Evolutionary conservation across 768 basidiomycete species (phyloP).

Genomic region (Serendipita indica): DNA sequence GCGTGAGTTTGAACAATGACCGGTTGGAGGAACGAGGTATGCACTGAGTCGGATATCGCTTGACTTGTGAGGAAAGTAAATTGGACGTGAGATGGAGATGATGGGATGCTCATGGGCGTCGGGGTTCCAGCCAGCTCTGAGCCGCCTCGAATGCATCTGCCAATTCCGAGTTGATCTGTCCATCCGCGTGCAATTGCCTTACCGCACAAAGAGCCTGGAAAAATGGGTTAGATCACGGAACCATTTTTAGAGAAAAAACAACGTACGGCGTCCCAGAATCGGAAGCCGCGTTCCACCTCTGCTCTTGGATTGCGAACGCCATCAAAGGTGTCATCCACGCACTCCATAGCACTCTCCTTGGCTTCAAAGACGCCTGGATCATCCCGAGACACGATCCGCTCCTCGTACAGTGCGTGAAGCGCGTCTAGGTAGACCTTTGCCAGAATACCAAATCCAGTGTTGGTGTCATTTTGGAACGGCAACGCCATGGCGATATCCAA

Average conservation of each 20-base stretch:
- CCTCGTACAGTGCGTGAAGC: constrained; percentile 68
- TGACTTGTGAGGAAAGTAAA: background rate
- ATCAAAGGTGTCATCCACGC: constrained; percentile 83
- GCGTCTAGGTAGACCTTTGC: constrained; percentile 91
- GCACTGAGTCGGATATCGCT: background rate
- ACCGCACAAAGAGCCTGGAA: constrained; percentile 70
- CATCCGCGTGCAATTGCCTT: constrained; percentile 73
- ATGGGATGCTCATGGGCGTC: constrained; percentile 48
- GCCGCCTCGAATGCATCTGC: constrained; percentile 94
- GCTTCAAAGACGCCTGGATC: constrained; percentile 67
- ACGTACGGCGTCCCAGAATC: constrained; percentile 97
- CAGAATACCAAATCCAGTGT: constrained; percentile 94
- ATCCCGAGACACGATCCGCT: constrained; percentile 60
- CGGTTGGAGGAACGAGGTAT: background rate
- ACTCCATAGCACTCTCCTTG: constrained; percentile 74
- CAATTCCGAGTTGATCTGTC: constrained; percentile 67
- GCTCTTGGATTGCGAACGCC: constrained; percentile 74
- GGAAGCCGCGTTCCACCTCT: constrained; percentile 91
- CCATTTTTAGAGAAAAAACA: constrained; percentile 6
- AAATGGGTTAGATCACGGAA: constrained; percentile 9
- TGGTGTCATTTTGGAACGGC: constrained; percentile 91
- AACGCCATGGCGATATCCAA: constrained; percentile 84
- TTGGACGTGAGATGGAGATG: background rate
- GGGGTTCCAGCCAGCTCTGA: constrained; percentile 84
- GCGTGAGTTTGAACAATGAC: too few relatives aligned